A percentile compares a stretch with the other conserved stretches of the same genome.
These are phyloP conservation scores for Crithidia brevicula DNA, from an alignment of 208 protist genomes.

Conservation along the genomic window DNA sequence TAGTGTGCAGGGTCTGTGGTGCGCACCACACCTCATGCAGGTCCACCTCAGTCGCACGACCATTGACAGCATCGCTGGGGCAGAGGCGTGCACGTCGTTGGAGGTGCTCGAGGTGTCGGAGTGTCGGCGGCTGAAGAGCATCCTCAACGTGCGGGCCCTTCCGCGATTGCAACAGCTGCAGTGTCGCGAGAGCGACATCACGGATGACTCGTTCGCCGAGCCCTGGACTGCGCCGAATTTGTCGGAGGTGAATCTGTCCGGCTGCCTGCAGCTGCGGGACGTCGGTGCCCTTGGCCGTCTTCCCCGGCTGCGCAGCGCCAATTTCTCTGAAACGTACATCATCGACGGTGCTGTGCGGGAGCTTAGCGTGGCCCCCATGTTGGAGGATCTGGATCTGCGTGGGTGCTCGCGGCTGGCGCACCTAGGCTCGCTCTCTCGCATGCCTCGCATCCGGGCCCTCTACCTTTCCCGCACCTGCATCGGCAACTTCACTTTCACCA, in stretches of 20 bases:
- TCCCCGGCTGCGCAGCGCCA: conserved; percentile 21
- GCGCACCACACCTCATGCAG: conserved; percentile 19
- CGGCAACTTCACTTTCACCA: conserved; percentile 50
- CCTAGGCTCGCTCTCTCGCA: conserved; percentile 37
- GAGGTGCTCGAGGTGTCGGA: conserved; percentile 27
- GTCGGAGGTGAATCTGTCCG: conserved; percentile 26
- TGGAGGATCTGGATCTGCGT: conserved; percentile 40
- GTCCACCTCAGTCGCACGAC: conserved; percentile 17
- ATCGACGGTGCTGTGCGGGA: conserved; percentile 21
- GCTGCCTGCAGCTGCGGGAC: conserved; percentile 15
- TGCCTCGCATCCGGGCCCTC: conserved; percentile 40
- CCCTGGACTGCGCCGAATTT: conserved; percentile 37
- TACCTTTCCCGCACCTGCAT: conserved; percentile 48
- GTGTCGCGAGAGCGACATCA: conserved; percentile 16
- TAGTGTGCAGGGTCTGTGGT: conserved; percentile 12
- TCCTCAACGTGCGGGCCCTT: conserved; percentile 13
- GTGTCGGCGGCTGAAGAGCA: conserved; percentile 15
- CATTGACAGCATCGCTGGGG: background rate
- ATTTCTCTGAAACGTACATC: conserved; percentile 28
- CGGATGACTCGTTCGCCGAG: conserved; percentile 17
- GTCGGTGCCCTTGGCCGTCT: conserved; percentile 12
- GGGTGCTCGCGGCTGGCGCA: conserved; percentile 40
- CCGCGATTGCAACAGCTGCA: conserved; percentile 34
- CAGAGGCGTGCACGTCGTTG: conserved; percentile 1
- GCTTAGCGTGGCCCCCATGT: conserved; percentile 20